Percentiles rank a stretch among this genome's conserved stretches.
phyloP scores from a whole-genome alignment of 2,329 filamentous ascomycete species.

The Pseudocercospora ulei region DNA sequence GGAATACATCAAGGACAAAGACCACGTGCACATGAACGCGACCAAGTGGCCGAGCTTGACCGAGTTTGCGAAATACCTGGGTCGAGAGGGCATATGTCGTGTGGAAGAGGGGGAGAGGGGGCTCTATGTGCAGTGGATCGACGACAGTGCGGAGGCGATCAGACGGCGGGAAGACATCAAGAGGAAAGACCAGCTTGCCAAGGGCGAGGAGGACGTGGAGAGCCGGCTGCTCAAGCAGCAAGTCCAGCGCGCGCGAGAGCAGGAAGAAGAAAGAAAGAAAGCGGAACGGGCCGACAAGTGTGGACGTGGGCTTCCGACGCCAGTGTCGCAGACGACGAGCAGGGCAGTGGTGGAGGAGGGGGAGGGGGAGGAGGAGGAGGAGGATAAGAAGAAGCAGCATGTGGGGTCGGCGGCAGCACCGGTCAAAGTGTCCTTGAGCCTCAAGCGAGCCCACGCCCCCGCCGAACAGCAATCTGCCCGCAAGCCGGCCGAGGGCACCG shows the following conservation, averaged over 20 bases:
- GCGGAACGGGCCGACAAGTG: slow-evolving; percentile 40
- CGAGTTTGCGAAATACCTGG: slow-evolving; percentile 80
- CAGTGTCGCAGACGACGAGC: background rate
- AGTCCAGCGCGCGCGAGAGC: slow-evolving; percentile 61
- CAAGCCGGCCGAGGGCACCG: slow-evolving; percentile 20
- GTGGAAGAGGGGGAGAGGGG: slow-evolving; percentile 88
- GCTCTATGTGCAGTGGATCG: slow-evolving; percentile 78
- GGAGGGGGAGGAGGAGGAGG: slow-evolving; percentile 22
- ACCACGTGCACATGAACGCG: slow-evolving; percentile 88
- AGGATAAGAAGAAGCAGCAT: slow-evolving; percentile 14
- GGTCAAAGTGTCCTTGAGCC: slow-evolving; percentile 34
- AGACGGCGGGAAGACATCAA: slow-evolving; percentile 68
- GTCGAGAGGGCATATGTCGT: slow-evolving; percentile 73
- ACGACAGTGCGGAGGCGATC: slow-evolving; percentile 79
- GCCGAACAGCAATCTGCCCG: slow-evolving; percentile 17
- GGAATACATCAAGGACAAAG: slow-evolving; percentile 76
- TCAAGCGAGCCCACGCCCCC: slow-evolving; percentile 27
- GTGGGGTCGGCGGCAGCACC: slow-evolving; percentile 27
- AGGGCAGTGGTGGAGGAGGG: slow-evolving; percentile 29
- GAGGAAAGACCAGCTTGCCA: slow-evolving; percentile 76
- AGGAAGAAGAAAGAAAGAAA: slow-evolving; percentile 52
- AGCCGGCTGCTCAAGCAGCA: slow-evolving; percentile 74
- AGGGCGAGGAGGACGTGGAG: slow-evolving; percentile 82
- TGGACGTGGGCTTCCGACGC: background rate
- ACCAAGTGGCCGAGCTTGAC: slow-evolving; percentile 82